Base-by-base conservation (phyloP, 352 stramenopile species). In the Phytophthora foliorum region DNA sequence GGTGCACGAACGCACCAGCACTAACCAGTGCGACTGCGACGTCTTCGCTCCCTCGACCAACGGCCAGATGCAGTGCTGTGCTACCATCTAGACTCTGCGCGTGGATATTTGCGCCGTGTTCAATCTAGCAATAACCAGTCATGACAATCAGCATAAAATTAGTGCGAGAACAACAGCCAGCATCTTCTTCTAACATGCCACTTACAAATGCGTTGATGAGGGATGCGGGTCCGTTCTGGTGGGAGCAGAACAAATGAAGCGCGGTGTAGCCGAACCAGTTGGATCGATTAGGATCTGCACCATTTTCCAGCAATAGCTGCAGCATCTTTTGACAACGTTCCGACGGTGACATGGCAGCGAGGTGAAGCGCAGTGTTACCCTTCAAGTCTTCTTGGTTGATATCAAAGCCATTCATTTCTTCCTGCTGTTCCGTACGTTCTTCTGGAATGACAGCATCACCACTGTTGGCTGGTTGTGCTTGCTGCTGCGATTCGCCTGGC, bases 261-360 rank as follows among this genome's bases (percentile, higher is more conserved):
- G 89, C 74, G 1, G 87, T 94, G 81, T 96, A 96, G 45, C 89
- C 89, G 55, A 96, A 95, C 89, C 89, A 96, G 53, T 96, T 96
- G 0, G 78, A 62, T 49, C 73, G 61, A 57, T 92, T 95, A 10
- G 89, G 84, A 55, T 95, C 82, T 1, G 86, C 82, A 11, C 87
- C 87, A 44, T 94, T 95, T 50, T 96, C 87, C 6, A 96, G 63
- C 11, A 96, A 58, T 14, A 96, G 53, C 57, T 95, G 84, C 19
- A 96, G 34, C 81, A 93, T 93, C 46, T 93, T 92, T 27, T 96
- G 84, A 58, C 88, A 93, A 24, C 86, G 82, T 5, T 92, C 82
- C 0, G 81, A 87, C 7, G 88, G 88, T 1, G 85, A 92, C 84
- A 94, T 96, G n/a, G 84, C 89, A 32, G 89, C 89, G 2, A 94